Percentiles rank a stretch among this genome's conserved stretches.
Conservation (phyloP, 192 early-diverging fungal species). For the Coemansia sp. region DNA sequence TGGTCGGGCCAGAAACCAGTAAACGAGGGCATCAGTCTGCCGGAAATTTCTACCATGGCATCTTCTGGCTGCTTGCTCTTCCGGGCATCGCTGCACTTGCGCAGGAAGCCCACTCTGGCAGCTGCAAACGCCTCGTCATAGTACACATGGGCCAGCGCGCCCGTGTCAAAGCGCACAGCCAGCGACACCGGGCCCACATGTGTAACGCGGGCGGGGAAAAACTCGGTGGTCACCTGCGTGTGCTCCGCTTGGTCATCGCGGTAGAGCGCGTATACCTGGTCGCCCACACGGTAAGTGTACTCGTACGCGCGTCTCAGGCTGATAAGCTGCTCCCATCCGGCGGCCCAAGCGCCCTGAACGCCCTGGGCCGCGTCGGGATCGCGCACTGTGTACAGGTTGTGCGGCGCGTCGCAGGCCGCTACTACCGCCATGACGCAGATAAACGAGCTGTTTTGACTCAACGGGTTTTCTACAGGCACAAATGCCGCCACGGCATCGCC, state of each 20-base stretch:
- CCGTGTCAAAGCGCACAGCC: slow-evolving; percentile 24
- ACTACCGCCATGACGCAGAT: slow-evolving; percentile 27
- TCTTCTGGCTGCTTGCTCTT: background rate
- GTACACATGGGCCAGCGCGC: slow-evolving; percentile 34
- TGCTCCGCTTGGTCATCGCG: slow-evolving; percentile 27
- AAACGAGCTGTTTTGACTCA: slow-evolving; percentile 10
- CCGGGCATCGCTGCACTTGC: slow-evolving; percentile 26
- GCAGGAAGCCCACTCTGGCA: slow-evolving; percentile 37
- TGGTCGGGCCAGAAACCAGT: slow-evolving; percentile 42
- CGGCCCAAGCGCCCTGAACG: slow-evolving; percentile 27
- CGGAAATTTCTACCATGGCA: slow-evolving; percentile 18
- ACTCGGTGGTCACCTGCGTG: slow-evolving; percentile 40
- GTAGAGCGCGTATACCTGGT: slow-evolving; percentile 46
- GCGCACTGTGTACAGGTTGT: slow-evolving; percentile 35
- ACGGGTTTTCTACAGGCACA: slow-evolving; percentile 9
- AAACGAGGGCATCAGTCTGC: slow-evolving; percentile 31
- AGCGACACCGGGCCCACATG: slow-evolving; percentile 19
- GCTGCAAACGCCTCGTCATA: slow-evolving; percentile 50
- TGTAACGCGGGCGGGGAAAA: slow-evolving; percentile 29
- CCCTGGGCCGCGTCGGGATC: slow-evolving; percentile 13
- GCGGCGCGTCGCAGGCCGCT: slow-evolving; percentile 23
- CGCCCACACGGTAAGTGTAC: slow-evolving; percentile 27
- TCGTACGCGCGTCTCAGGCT: slow-evolving; percentile 36
- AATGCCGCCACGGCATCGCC: slow-evolving; percentile 43
- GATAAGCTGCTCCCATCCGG: slow-evolving; percentile 45